These are phyloP conservation scores for Penicillium chermesinum DNA, from an alignment of 495 filamentous ascomycete species.

Conservation along the genomic window DNA sequence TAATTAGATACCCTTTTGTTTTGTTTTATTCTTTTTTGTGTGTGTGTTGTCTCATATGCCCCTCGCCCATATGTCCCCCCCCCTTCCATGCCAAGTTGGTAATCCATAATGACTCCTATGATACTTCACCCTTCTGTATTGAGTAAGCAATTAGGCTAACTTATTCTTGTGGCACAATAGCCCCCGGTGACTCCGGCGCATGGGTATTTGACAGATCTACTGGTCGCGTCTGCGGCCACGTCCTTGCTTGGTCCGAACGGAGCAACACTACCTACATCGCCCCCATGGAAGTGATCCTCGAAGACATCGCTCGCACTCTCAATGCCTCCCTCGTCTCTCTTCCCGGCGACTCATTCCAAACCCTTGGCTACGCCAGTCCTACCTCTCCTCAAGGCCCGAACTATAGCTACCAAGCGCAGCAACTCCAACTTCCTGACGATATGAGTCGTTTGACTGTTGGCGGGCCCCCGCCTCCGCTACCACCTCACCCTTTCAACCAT, in stretches of 20 bases:
- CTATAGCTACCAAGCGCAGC: constrained; percentile 24
- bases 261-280: constrained; percentile 80
- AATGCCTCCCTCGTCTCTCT: constrained; percentile 39
- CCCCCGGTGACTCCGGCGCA: constrained; percentile 86
- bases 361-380: constrained; percentile 20
- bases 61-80: too few relatives aligned
- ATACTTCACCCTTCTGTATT: constrained; percentile 10
- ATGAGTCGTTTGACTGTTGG: constrained; percentile 22
- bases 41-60: constrained; percentile 3
- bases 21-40: constrained; percentile 5
- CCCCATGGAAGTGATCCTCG: constrained; percentile 85
- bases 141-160: constrained; percentile 25
- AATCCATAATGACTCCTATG: constrained; percentile 13
- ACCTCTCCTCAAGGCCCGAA: constrained; percentile 6
- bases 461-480: constrained; percentile 5
- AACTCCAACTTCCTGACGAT: constrained; percentile 33
- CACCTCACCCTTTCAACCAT: constrained; percentile 11
- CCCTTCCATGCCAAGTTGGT: constrained; percentile 13
- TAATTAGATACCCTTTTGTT: constrained; percentile 30
- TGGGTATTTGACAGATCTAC: constrained; percentile 83
- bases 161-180: constrained; percentile 23
- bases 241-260: constrained; percentile 76
- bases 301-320: constrained; percentile 76
- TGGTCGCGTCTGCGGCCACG: constrained; percentile 82
- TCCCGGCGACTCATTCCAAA: constrained; percentile 30